Evolutionary conservation across 176 grass and related monocot species (phyloP).

Genomic region (Rhynchospora pubera): DNA sequence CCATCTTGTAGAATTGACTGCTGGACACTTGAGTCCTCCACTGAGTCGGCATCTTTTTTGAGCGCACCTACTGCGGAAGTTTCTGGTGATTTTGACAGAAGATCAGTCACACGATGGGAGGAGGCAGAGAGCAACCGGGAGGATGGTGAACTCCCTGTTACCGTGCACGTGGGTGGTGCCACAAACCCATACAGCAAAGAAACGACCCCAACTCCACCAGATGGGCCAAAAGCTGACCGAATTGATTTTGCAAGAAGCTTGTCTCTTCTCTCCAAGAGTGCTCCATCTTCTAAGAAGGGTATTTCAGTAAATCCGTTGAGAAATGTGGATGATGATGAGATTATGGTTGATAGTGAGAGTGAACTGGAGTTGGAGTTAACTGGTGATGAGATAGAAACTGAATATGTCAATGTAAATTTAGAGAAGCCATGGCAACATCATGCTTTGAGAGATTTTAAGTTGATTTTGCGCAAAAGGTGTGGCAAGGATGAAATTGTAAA

Average conservation of each 20-base stretch:
- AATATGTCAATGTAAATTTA: slow-evolving; percentile 23
- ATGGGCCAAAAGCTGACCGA: slow-evolving; percentile 34
- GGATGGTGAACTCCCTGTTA: slow-evolving; percentile 72
- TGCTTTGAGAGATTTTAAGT: slow-evolving; percentile 62
- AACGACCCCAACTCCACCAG: slow-evolving; percentile 15
- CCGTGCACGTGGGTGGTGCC: slow-evolving; percentile 23
- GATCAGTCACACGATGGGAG: slow-evolving; percentile 72
- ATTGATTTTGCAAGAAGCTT: slow-evolving; percentile 74
- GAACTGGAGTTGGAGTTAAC: slow-evolving; percentile 50
- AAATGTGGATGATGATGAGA: slow-evolving; percentile 65
- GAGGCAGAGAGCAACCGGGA: slow-evolving; percentile 71
- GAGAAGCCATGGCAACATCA: slow-evolving; percentile 62
- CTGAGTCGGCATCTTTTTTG: slow-evolving; percentile 37
- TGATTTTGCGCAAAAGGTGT: slow-evolving; percentile 57
- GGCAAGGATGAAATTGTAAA: slow-evolving; percentile 42
- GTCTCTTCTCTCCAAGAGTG: slow-evolving; percentile 75
- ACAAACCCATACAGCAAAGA: slow-evolving; percentile 24
- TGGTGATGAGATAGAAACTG: slow-evolving; percentile 37
- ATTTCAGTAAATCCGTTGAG: slow-evolving; percentile 42
- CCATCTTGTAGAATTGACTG: slow-evolving; percentile 66
- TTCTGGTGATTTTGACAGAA: slow-evolving; percentile 57
- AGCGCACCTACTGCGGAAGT: slow-evolving; percentile 31
- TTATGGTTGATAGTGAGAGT: slow-evolving; percentile 69
- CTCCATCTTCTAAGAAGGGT: slow-evolving; percentile 54
- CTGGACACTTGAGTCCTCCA: slow-evolving; percentile 53